A percentile compares a stretch with the other conserved stretches of the same genome.
Conservation (phyloP, 139 green algal genomes). For the Diplosphaera chodatii region DNA sequence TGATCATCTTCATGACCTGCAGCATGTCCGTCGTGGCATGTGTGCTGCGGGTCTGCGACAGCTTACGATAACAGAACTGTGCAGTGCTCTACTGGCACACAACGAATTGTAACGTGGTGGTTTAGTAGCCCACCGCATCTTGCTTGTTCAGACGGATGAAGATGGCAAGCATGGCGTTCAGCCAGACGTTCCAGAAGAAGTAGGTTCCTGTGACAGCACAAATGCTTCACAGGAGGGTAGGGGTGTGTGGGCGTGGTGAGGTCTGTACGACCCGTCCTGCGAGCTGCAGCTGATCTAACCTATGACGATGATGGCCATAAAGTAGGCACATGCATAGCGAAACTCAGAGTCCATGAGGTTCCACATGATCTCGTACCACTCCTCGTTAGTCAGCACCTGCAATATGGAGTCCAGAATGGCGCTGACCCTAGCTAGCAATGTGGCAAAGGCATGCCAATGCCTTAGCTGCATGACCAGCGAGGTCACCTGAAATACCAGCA, state of each 20-base stretch:
- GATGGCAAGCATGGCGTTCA: background rate
- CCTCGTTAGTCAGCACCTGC: background rate
- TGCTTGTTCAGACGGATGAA: background rate
- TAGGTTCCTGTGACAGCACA: background rate
- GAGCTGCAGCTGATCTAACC: no score
- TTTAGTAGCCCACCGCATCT: background rate
- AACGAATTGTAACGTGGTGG: no score
- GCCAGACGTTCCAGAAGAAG: background rate
- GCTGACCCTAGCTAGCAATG: no score
- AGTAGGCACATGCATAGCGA: background rate
- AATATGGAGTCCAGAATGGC: no score
- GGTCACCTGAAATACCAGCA: background rate
- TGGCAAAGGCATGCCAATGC: no score
- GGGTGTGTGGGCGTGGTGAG: no score
- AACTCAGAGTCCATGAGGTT: background rate
- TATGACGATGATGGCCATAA: background rate
- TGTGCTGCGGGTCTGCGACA: no score
- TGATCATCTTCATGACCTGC: background rate
- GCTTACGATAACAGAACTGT: no score
- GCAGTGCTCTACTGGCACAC: no score
- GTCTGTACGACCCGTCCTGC: no score
- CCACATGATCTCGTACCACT: background rate
- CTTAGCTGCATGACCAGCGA: background rate
- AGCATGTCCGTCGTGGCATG: no score
- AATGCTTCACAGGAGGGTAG: no score